Base-by-base conservation (phyloP, 257 asterid genomes). In the Rehmannia glutinosa region DNA sequence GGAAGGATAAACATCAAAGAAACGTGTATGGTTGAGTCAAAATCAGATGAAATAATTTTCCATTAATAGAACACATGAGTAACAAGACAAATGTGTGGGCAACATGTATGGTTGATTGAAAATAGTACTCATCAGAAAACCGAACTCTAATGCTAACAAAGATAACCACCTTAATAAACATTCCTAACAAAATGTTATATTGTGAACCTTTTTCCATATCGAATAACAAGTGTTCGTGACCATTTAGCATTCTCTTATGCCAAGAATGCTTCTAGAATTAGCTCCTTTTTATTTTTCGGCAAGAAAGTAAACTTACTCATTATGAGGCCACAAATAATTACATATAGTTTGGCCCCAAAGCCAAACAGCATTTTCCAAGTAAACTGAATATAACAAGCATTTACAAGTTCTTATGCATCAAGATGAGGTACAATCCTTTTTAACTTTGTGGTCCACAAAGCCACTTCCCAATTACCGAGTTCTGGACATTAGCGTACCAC, bases 61-160 rank as follows among this genome's bases (percentile, higher is more conserved):
- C 16, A 35, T 19, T n/a, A 17, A 9, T 36, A 25, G 38, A 20
- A 15, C 23, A 5, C 36, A 27, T 20, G 12, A 28, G 69, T 28
- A 51, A 52, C 53, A 72, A 25, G 71, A 56, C 30, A 39, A 60
- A 71, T 46, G 49, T 17, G 39, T 43, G 51, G 38, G 33, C 19
- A n/a, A 8, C 49, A 51, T 58, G 62, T 23, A 56, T 49, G 25
- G 38, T 13, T 28, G 13, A 64, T 49, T 50, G 70, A 43, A 64
- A 62, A 49, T 52, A 49, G 1, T 55, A 41, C 1, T n/a, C 46
- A 38, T 30, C 16, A n/a, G 25, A 11, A 47, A 32, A 32, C 38
- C 4, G 8, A 8, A 32, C 38, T 8, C 17, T 17, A 16, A 11
- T 28, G 63, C 12, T 3, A 5, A 27, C 39, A 42, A n/a, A n/a